Conservation (phyloP, 306 rosid species). For the Prunus campanulata region DNA sequence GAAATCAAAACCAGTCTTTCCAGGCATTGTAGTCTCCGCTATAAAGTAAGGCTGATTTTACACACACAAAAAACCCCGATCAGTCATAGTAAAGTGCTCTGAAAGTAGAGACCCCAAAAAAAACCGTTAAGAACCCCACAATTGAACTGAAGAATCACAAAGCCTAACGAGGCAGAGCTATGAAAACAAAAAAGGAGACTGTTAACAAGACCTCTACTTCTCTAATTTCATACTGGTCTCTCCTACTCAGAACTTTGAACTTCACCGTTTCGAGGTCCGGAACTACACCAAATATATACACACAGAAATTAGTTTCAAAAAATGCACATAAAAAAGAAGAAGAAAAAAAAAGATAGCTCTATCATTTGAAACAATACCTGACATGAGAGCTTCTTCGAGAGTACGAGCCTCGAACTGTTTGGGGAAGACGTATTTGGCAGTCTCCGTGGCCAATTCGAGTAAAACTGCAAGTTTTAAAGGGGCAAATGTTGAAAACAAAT, state of each 20-base stretch:
- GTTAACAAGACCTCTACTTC: constrained; percentile 62
- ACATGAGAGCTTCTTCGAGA: constrained; percentile 90
- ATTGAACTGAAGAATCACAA: background rate
- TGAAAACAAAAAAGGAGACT: background rate
- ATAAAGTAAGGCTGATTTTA: constrained; percentile 68
- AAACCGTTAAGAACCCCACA: background rate
- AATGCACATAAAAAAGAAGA: background rate
- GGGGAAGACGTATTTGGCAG: constrained; percentile 70
- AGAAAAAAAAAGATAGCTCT: background rate
- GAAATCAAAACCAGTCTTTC: constrained; percentile 82
- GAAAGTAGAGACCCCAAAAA: too few species aligned
- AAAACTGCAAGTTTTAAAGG: constrained; percentile 40
- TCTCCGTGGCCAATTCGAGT: constrained; percentile 56
- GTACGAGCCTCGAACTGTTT: constrained; percentile 72
- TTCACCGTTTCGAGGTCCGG: constrained; percentile 84
- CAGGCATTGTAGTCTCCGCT: constrained; percentile 92
- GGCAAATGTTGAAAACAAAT: background rate
- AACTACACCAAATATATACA: constrained; percentile 43
- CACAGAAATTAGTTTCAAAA: background rate
- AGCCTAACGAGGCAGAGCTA: too few species aligned
- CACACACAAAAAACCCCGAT: constrained; percentile 4
- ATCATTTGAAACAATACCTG: constrained; percentile 37
- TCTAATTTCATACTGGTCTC: constrained; percentile 74
- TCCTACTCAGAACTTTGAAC: constrained; percentile 63
- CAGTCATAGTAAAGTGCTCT: background rate